Evolutionary conservation across 495 filamentous ascomycete genomes (phyloP).

Genomic region (Polyplosphaeria fusca): DNA sequence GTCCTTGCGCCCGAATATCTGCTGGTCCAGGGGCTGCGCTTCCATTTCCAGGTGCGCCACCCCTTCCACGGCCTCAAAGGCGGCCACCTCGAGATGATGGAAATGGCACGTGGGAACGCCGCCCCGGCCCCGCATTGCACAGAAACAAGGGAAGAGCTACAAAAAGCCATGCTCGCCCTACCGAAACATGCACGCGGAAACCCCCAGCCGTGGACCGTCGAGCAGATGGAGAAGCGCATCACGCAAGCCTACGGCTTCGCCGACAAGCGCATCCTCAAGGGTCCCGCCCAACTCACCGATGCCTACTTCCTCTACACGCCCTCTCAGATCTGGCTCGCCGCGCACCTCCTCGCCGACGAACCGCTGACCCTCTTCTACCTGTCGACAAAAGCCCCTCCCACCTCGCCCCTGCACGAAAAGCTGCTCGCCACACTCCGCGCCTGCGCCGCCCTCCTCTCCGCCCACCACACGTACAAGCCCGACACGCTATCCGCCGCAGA

Average conservation of each 20-base stretch:
- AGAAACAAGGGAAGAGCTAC: constrained; percentile 44
- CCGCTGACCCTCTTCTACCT: constrained; percentile 71
- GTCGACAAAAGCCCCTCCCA: constrained; percentile 58
- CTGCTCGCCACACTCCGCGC: constrained; percentile 44
- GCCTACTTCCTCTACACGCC: constrained; percentile 96
- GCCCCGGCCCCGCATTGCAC: constrained; percentile 42
- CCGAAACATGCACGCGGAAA: constrained; percentile 19
- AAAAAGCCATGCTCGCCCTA: constrained; percentile 38
- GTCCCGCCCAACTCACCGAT: constrained; percentile 79
- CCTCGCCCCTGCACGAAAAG: constrained; percentile 33
- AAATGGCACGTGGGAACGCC: constrained; percentile 54
- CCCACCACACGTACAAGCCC: constrained; percentile 34
- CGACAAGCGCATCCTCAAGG: constrained; percentile 64
- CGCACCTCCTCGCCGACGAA: constrained; percentile 69
- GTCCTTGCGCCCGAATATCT: constrained; percentile 87
- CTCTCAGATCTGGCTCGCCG: constrained; percentile 84
- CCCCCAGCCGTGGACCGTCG: constrained; percentile 12
- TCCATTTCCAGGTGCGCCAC: constrained; percentile 88
- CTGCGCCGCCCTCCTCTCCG: constrained; percentile 44
- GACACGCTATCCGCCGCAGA: constrained; percentile 39
- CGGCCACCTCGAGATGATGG: constrained; percentile 75
- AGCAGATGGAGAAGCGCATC: constrained; percentile 51
- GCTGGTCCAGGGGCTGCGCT: constrained; percentile 87
- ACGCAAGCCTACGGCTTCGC: constrained; percentile 66
- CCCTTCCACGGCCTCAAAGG: constrained; percentile 86